Base-by-base conservation (phyloP, 1,284 basidiomycete genomes). In the Butyriboletus appendiculatus region DNA sequence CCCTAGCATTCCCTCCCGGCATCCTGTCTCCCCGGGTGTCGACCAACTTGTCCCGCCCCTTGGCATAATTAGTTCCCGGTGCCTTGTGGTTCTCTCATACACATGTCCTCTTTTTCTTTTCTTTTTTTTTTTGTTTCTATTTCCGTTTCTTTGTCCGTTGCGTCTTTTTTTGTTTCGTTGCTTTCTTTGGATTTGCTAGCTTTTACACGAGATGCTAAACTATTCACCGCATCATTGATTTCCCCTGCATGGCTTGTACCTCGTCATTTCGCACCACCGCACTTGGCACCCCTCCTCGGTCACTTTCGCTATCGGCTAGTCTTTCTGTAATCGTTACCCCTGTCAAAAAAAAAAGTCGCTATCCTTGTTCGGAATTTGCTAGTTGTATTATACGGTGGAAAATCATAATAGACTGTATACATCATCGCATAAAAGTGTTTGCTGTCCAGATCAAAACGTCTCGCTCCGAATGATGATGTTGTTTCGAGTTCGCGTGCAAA, bases 351-450 rank as follows among this genome's bases (percentile, higher is more conserved):
- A 51, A 42, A 45, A 22, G 11, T 50, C 30, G 33, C 38, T 34
- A 41, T 43, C 41, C 11, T 15, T 33, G 22, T 22, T 42, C 40
- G 50, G 34, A 38, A 16, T 45, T 40, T 16, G 51, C 40, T 64
- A 53, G 51, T 56, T 61, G 66, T 68, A 68, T 38, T 35, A 53
- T 64, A 64, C 45, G 14, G 41, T 44, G 50, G 46, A 53, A 38
- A 44, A 49, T 51, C 41, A 58, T 64, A 68, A 64, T 66, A 41
- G 50, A 28, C 33, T 58, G 45, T 45, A 53, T 39, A 39, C 32
- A 14, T 30, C 3, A 15, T 24, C 15, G 38, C 43, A 11, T 15
- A 16, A 15, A 32, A 11, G 28, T 20, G 14, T 39, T 22, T 34
- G 30, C 38, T 28, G 40, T 50, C 42, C 24, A 59, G 45, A 26